phyloP scores from a whole-genome alignment of 768 basidiomycete genomes.

The Trametopsis cervina region DNA sequence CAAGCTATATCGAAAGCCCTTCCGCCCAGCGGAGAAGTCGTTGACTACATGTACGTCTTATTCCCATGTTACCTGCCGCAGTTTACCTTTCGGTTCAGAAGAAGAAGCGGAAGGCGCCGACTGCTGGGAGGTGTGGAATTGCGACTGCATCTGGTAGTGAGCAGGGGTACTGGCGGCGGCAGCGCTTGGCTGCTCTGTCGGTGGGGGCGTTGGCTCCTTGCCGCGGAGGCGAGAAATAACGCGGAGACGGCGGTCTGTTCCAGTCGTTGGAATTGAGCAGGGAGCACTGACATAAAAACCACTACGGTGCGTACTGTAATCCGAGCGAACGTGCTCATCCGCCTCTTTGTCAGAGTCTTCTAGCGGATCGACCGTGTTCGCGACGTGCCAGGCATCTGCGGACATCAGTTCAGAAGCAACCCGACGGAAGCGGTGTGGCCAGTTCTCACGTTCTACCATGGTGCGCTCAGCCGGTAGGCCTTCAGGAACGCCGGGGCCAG shows the following conservation, averaged over 20 bases:
- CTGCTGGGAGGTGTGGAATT: constrained; percentile 4
- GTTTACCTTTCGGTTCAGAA: constrained; percentile 16
- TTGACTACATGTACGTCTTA: too few relatives aligned
- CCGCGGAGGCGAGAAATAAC: constrained; percentile 48
- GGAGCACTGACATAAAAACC: neutral
- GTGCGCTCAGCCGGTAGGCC: constrained; percentile 26
- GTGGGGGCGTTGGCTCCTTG: constrained; percentile 41
- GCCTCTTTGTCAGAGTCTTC: constrained; percentile 69
- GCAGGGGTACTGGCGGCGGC: constrained; percentile 12
- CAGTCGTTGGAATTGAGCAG: constrained; percentile 19
- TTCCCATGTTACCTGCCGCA: constrained; percentile 21
- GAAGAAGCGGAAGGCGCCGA: constrained; percentile 7
- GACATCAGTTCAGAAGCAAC: constrained; percentile 2
- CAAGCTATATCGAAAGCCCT: neutral
- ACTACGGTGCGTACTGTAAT: constrained; percentile 49
- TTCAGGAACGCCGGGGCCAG: neutral
- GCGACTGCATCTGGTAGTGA: constrained; percentile 8
- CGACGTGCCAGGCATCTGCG: constrained; percentile 69
- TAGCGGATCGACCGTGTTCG: constrained; percentile 60
- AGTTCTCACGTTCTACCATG: constrained; percentile 38
- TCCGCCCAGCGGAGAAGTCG: too few relatives aligned
- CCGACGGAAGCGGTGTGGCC: neutral
- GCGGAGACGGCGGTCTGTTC: constrained; percentile 22
- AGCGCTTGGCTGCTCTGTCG: constrained; percentile 14
- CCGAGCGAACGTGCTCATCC: constrained; percentile 54